Conservation (phyloP, 106 monocot genomes). For the Dendrobium officinale region DNA sequence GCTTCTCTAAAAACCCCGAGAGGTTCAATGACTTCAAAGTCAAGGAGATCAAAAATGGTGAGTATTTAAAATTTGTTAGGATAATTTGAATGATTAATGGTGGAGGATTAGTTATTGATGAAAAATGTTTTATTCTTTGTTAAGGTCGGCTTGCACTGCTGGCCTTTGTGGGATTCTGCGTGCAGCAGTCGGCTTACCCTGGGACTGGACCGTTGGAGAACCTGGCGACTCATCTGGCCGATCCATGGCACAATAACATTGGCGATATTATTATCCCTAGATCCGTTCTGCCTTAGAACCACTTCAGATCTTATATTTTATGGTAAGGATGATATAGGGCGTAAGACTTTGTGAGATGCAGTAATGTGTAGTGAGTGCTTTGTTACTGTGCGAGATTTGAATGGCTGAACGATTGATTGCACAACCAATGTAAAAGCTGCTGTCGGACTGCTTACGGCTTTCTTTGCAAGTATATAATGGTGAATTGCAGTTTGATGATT, state of each 20-base stretch:
- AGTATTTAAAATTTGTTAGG: background rate
- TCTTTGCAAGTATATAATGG: no score
- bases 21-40: conserved; percentile 85
- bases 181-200: conserved; percentile 89
- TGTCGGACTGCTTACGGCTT: no score
- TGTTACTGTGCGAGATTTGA: background rate
- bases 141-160: conserved; percentile 80
- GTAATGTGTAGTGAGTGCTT: background rate
- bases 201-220: conserved; percentile 97
- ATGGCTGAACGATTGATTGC: no score
- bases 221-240: conserved; percentile 78
- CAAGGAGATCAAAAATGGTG: conserved; percentile 97
- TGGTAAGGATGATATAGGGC: background rate
- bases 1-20: conserved; percentile 85
- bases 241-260: conserved; percentile 99
- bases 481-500: no score
- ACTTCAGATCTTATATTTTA: background rate
- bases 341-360: background rate
- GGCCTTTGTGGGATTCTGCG: conserved; percentile 92
- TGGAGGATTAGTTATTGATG: no score
- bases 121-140: background rate
- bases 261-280: conserved; percentile 83
- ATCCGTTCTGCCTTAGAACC: conserved; percentile 37
- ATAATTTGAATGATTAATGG: no score
- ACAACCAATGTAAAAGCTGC: no score